Evolutionary conservation across 2,329 filamentous ascomycete species (phyloP).

Genomic region (Canariomyces notabilis): DNA sequence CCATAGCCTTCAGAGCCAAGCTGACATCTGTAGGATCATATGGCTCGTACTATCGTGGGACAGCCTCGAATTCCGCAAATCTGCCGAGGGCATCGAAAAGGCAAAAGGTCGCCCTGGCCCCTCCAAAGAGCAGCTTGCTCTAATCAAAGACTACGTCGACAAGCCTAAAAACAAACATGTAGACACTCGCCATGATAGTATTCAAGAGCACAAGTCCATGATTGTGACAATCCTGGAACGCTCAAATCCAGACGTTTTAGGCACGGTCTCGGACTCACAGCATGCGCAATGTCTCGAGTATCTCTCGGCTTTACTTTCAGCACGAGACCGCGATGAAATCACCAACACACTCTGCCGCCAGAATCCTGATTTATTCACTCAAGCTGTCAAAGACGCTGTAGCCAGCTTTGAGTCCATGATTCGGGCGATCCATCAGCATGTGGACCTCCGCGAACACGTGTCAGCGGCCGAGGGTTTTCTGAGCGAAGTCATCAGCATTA

Average conservation of each 20-base stretch:
- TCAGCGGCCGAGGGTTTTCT: conserved; percentile 64
- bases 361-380: conserved; percentile 68
- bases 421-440: conserved; percentile 61
- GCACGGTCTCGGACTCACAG: conserved; percentile 51
- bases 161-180: conserved; percentile 53
- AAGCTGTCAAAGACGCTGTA: conserved; percentile 59
- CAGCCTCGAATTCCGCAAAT: conserved; percentile 62
- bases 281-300: conserved; percentile 65
- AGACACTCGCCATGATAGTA: conserved; percentile 52
- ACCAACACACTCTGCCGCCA: conserved; percentile 61
- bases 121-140: conserved; percentile 55
- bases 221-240: conserved; percentile 59
- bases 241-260: conserved; percentile 40
- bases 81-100: conserved; percentile 60
- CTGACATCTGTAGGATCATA: conserved; percentile 53
- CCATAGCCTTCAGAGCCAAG: not conserved
- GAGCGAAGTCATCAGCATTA: conserved; percentile 62
- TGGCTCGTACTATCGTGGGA: conserved; percentile 71
- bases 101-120: conserved; percentile 45
- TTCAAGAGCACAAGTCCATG: conserved; percentile 51
- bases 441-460: conserved; percentile 66
- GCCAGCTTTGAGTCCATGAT: conserved; percentile 71
- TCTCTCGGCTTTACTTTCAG: conserved; percentile 63
- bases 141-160: conserved; percentile 55
- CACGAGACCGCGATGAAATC: conserved; percentile 69